Conservation (phyloP, 805 yeast genomes). For the Pichia nakasei region DNA sequence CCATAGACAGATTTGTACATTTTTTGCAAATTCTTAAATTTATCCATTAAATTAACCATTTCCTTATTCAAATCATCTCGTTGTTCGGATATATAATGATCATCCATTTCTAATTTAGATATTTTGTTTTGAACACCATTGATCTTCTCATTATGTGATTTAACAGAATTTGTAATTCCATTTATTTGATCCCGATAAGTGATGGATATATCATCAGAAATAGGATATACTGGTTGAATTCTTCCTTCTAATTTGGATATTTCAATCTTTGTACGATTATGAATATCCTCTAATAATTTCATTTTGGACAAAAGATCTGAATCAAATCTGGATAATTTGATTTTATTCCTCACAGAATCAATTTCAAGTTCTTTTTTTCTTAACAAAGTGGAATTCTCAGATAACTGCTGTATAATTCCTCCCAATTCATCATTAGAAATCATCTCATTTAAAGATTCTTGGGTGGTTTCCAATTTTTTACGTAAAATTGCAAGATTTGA, state of each 20-base stretch:
- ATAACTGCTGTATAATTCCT: constrained; percentile 28
- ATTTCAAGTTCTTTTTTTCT: constrained; percentile 32
- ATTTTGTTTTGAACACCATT: not conserved
- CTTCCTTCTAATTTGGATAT: constrained; percentile 8
- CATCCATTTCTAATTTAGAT: not conserved
- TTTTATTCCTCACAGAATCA: constrained; percentile 44
- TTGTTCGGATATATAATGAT: not conserved
- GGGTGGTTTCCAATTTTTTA: not conserved
- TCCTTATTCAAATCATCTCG: not conserved
- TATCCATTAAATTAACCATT: not conserved
- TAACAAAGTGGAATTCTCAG: constrained; percentile 30
- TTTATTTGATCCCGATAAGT: constrained; percentile 5
- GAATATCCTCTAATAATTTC: constrained; percentile 19
- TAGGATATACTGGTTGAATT: not conserved
- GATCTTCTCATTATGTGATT: not conserved
- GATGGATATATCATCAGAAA: constrained; percentile 1
- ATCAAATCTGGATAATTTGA: constrained; percentile 45
- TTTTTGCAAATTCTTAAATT: constrained; percentile 1
- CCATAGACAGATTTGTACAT: constrained; percentile 23
- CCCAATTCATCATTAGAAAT: constrained; percentile 15
- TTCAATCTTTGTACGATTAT: constrained; percentile 12
- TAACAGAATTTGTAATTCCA: not conserved
- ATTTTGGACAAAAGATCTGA: constrained; percentile 51
- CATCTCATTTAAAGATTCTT: not conserved
- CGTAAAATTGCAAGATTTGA: not conserved